Conservation (phyloP, 2,329 filamentous ascomycete species). For the Westerdykella sp. region DNA sequence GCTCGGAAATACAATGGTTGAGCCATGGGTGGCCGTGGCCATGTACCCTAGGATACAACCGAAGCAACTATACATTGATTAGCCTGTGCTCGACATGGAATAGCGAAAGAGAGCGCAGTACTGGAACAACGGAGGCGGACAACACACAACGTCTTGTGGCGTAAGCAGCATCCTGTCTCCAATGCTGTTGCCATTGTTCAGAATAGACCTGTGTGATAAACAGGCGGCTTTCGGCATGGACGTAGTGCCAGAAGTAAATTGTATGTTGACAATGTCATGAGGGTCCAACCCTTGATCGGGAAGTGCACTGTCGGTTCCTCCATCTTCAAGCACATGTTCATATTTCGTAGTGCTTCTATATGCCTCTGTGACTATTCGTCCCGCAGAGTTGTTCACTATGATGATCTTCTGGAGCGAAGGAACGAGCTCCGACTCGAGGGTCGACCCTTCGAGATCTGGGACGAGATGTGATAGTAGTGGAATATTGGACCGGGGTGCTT, state of each 20-base stretch:
- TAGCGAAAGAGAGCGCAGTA: constrained; percentile 11
- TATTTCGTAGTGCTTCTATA: constrained; percentile 40
- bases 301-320: constrained; percentile 39
- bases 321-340: constrained; percentile 41
- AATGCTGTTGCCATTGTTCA: constrained; percentile 88
- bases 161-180: constrained; percentile 78
- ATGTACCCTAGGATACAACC: constrained; percentile 90
- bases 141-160: constrained; percentile 61
- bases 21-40: constrained; percentile 81
- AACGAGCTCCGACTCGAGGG: constrained; percentile 51
- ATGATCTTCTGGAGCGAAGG: constrained; percentile 67
- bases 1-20: constrained; percentile 74
- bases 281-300: constrained; percentile 47
- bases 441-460: constrained; percentile 40
- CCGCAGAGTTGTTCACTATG: constrained; percentile 69
- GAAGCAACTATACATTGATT: constrained; percentile 57
- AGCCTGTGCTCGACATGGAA: background rate
- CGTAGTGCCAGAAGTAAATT: constrained; percentile 96
- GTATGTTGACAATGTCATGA: constrained; percentile 81
- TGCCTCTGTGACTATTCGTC: constrained; percentile 43
- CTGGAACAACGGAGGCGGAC: constrained; percentile 53
- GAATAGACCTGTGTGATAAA: constrained; percentile 74
- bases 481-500: constrained; percentile 55
- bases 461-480: constrained; percentile 52
- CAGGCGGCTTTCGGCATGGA: constrained; percentile 86